Evolutionary conservation across 768 basidiomycete genomes (phyloP), one percentile per base, ranked within the genome.

Genomic region (Paxillus ammoniavirescens): DNA sequence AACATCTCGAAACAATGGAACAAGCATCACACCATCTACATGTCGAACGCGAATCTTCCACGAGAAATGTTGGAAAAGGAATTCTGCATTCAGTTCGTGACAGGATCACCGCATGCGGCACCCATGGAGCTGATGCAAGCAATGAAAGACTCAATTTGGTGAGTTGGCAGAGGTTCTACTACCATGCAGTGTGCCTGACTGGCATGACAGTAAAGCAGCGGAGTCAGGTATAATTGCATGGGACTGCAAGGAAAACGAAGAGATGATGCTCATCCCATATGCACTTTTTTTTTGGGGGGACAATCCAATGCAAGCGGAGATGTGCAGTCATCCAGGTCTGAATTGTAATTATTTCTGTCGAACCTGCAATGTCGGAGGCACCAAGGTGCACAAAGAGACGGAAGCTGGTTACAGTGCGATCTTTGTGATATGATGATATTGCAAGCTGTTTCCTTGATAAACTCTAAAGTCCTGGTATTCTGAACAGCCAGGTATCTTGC

Each of bases 291-390:
- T 57, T 0, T 71, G 70, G 0, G 73, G 69, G 0, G 73, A 77
- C 49, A 78, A 77, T 54, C 77, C 74, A 0, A 62, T 72, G 23
- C 23, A 26, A 26, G 23, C 23, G 23, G 23, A 26, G 23, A 26
- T 26, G 23, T 26, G 23, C 23, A 67, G 68, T 0, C 79, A 81
- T 30, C 75, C 73, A 37, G 75, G 78, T 0, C 60, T 65, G 0
- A 64, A 68, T 1, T 75, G 75, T 10, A 80, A 79, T 37, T 54
- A 63, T 8, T 68, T 64, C 4, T 82, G 79, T 49, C 58, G 69
- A 2, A 75, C 73, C 57, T 79, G 77, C 42, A 1, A 64, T 40
- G 65, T 67, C 14, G 73, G 78, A 2, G 73, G 77, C 0, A 61
- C 67, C 0, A 62, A 69, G 23, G 60, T 67, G 47, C 40, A 26